Percentiles rank a stretch among this genome's conserved stretches.
Conservation (phyloP, 2,329 filamentous ascomycete species). For the Cyanodermella asteris region DNA sequence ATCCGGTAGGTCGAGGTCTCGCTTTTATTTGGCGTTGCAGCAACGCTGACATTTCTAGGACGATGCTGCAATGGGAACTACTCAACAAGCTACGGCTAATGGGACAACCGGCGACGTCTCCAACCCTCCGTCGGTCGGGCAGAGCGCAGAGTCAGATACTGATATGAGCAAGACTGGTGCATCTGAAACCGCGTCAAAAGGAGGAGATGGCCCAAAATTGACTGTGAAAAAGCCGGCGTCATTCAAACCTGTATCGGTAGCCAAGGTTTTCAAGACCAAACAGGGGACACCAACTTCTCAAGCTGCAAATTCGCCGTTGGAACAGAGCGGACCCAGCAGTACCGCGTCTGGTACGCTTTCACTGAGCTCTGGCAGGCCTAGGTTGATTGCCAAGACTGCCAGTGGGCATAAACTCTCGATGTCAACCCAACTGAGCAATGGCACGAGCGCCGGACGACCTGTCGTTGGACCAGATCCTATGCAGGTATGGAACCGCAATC, state of each 20-base stretch:
- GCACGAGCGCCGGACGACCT: slow-evolving; percentile 24
- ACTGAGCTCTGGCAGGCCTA: slow-evolving; percentile 31
- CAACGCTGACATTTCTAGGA: too few relatives aligned
- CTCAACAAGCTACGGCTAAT: too few relatives aligned
- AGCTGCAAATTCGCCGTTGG: slow-evolving; percentile 11
- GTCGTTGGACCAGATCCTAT: slow-evolving; percentile 46
- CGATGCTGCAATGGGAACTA: too few relatives aligned
- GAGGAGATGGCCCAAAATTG: slow-evolving; percentile 17
- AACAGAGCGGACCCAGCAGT: slow-evolving; percentile 13
- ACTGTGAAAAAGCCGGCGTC: slow-evolving; percentile 38
- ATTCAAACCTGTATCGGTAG: slow-evolving; percentile 45
- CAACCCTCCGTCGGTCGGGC: too few relatives aligned
- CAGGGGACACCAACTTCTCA: slow-evolving; percentile 29
- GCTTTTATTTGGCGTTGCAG: too few relatives aligned
- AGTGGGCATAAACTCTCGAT: slow-evolving; percentile 28
- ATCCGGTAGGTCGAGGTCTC: too few relatives aligned
- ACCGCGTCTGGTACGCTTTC: slow-evolving; percentile 17
- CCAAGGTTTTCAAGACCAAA: slow-evolving; percentile 44
- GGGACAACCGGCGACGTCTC: too few relatives aligned
- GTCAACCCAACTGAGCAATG: slow-evolving; percentile 24
- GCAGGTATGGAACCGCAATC: slow-evolving; percentile 49
- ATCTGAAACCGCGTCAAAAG: slow-evolving; percentile 14
- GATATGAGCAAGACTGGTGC: slow-evolving; percentile 35
- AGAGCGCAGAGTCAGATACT: slow-evolving; percentile 39
- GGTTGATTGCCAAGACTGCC: slow-evolving; percentile 41